These are phyloP conservation scores for Fusarium ambrosium DNA, from an alignment of 2,329 filamentous ascomycete genomes.

Conservation along the genomic window DNA sequence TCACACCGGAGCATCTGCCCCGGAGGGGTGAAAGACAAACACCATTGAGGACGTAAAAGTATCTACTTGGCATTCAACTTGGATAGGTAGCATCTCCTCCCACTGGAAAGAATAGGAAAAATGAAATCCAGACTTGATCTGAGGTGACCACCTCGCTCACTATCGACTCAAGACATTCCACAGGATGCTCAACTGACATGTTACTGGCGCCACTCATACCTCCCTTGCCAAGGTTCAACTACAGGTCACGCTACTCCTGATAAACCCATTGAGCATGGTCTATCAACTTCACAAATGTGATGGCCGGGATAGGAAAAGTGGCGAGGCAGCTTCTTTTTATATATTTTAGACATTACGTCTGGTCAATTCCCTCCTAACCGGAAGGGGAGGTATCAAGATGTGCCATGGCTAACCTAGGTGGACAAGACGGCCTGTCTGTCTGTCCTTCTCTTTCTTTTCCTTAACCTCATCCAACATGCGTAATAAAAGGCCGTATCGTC, in stretches of 20 bases:
- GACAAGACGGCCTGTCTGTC: slow-evolving; percentile 9
- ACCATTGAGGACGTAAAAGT: slow-evolving; percentile 1
- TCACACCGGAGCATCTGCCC: background rate
- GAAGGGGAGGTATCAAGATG: slow-evolving; percentile 17
- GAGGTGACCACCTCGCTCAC: background rate
- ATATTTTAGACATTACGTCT: slow-evolving; percentile 45
- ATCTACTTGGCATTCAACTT: background rate
- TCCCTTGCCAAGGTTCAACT: background rate
- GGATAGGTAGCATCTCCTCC: background rate
- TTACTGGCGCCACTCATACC: slow-evolving; percentile 1
- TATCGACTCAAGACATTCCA: slow-evolving; percentile 20
- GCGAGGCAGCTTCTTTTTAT: slow-evolving; percentile 6
- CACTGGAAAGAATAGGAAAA: background rate
- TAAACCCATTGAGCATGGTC: background rate
- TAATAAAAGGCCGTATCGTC: slow-evolving; percentile 40
- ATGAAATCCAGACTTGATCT: background rate
- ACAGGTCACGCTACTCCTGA: background rate
- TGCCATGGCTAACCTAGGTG: slow-evolving; percentile 37
- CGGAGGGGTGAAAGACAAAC: background rate
- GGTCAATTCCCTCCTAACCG: slow-evolving; percentile 20
- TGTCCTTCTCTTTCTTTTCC: slow-evolving; percentile 34
- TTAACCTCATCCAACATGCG: slow-evolving; percentile 32
- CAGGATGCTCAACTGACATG: background rate
- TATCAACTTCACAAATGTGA: background rate
- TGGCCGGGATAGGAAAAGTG: background rate